These are phyloP conservation scores for Euphorbia pulcherrima DNA, from an alignment of 345 rosid species.

Conservation along the genomic window DNA sequence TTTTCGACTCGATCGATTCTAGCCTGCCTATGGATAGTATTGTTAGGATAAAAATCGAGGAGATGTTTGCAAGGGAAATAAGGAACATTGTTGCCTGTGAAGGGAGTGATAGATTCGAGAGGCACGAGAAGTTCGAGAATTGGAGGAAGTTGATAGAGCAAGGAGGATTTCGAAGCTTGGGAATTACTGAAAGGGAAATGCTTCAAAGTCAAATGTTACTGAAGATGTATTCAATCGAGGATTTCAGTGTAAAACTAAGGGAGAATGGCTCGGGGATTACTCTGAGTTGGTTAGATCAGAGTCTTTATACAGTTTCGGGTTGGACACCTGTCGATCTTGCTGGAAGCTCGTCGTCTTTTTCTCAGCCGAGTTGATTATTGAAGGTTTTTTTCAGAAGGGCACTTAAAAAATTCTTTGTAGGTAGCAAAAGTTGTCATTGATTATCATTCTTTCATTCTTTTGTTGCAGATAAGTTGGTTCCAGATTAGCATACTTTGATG, in stretches of 20 bases:
- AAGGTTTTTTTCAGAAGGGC: conserved; percentile 29
- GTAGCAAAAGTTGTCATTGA: conserved; percentile 36
- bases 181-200: conserved; percentile 63
- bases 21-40: conserved; percentile 61
- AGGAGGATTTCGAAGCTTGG: conserved; percentile 59
- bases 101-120: conserved; percentile 78
- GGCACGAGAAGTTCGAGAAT: conserved; percentile 60
- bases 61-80: conserved; percentile 75
- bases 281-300: conserved; percentile 74
- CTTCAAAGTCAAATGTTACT: conserved; percentile 82
- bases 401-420: conserved; percentile 50
- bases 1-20: conserved; percentile 65
- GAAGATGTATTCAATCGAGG: conserved; percentile 63
- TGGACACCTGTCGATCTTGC: conserved; percentile 62
- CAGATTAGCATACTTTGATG: conserved; percentile 19
- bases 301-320: conserved; percentile 80
- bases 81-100: conserved; percentile 82
- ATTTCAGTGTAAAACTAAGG: conserved; percentile 43
- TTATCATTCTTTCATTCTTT: conserved; percentile 64
- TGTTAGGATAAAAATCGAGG: conserved; percentile 70
- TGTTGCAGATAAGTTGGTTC: conserved; percentile 41
- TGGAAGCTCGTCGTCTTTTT: conserved; percentile 61
- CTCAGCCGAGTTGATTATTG: conserved; percentile 46
- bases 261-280: conserved; percentile 52
- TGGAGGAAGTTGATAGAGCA: conserved; percentile 85